Evolutionary conservation across 2,329 filamentous ascomycete genomes (phyloP), one percentile per base, ranked within the genome.

Genomic region (Cladosporium sp.): DNA sequence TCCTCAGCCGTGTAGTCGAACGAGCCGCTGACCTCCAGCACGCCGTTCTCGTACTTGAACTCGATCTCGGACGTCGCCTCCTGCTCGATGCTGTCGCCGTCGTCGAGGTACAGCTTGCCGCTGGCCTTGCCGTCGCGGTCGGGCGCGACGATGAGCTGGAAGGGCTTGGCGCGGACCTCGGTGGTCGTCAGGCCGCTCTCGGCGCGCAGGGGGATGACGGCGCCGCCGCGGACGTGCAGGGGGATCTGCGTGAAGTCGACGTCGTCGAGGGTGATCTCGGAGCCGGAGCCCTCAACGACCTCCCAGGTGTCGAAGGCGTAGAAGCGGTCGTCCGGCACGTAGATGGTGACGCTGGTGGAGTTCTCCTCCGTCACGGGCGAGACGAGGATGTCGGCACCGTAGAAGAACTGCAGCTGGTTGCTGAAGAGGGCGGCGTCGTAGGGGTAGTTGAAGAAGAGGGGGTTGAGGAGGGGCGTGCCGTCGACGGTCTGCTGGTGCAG

Each of bases 71-170:
- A 80, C 13, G 75, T 79, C 0, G 59, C 64, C 1, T 69, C 55
- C 37, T 85, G 85, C 54, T 79, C 70, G 45, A 89, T 59, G 19
- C 77, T 82, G 54, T 83, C 81, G 9, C 87, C 87, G 55, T 92
- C 87, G 59, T 91, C 87, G 4, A 91, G 69, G 65, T 90, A 91
- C 52, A 91, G 72, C 44, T 75, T 72, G 0, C 87, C 87, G 1
- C 63, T 67, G 0, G 87, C 87, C 9, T 71, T 78, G 2, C 83
- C 84, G 46, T 83, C 71, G 0, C 63, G 61, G 3, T 78, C 81
- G 0, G 85, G 76, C 0, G 86, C 83, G 35, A 92, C 74, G 19
- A 90, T 61, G 43, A 92, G 71, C 64, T 84, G 78, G 69, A 90
- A 90, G 56, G 82, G 74, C 58, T 84, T 73, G 56, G 78, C 74